phyloP scores from a whole-genome alignment of 768 basidiomycete genomes.

The Pleurotus ostreatus region DNA sequence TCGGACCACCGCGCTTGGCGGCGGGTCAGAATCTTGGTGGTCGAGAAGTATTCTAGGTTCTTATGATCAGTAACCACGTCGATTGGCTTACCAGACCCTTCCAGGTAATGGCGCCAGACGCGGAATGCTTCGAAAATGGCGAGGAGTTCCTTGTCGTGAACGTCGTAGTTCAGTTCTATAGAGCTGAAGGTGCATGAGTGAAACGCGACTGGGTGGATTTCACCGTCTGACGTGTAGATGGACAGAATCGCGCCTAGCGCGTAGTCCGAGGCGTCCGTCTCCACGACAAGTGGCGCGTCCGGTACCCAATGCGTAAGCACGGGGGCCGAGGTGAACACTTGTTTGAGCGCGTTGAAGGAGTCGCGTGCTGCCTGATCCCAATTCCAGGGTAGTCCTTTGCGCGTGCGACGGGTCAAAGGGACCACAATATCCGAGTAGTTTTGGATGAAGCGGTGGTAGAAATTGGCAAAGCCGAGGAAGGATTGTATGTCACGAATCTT shows the following conservation, averaged over 20 bases:
- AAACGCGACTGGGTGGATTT: slow-evolving; percentile 35
- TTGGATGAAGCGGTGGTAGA: slow-evolving; percentile 28
- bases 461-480: slow-evolving; percentile 18
- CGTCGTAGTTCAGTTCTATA: slow-evolving; percentile 41
- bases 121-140: slow-evolving; percentile 37
- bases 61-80: slow-evolving; percentile 31
- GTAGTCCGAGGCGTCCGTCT: slow-evolving; percentile 20
- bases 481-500: too few relatives aligned
- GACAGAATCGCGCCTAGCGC: slow-evolving; percentile 21
- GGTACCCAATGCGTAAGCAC: slow-evolving; percentile 16
- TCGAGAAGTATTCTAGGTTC: slow-evolving; percentile 41
- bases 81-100: slow-evolving; percentile 17
- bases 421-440: slow-evolving; percentile 23
- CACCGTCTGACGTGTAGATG: slow-evolving; percentile 17
- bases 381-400: slow-evolving; percentile 15
- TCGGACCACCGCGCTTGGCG: slow-evolving; percentile 39
- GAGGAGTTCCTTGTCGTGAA: slow-evolving; percentile 43
- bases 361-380: slow-evolving; percentile 15
- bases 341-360: slow-evolving; percentile 24
- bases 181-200: slow-evolving; percentile 24
- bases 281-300: slow-evolving; percentile 12
- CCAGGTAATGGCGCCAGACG: slow-evolving; percentile 20
- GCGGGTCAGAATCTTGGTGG: slow-evolving; percentile 31
- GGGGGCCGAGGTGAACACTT: slow-evolving; percentile 18
- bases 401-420: slow-evolving; percentile 17